Conservation (phyloP, 305 asterid species). For the Fraxinus floribunda region DNA sequence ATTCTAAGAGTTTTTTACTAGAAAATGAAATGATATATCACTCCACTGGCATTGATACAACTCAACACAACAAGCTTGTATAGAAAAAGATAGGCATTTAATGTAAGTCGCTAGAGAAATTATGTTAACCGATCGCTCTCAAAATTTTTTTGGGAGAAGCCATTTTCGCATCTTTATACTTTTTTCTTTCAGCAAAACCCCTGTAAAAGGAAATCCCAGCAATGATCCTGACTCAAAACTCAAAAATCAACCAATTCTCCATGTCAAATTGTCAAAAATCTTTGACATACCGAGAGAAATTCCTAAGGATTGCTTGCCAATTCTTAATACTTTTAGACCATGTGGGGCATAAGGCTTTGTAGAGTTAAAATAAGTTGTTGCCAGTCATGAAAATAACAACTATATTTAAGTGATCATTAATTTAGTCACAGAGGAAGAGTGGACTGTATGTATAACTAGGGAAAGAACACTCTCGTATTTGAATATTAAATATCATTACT, state of each 20-base stretch:
- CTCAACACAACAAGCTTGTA: neutral
- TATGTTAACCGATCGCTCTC: neutral
- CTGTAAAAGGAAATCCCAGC: neutral
- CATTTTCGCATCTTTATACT: neutral
- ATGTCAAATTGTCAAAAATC: neutral
- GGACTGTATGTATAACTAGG: neutral
- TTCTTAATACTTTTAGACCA: neutral
- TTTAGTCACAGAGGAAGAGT: neutral
- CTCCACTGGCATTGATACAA: neutral
- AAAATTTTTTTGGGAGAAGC: neutral
- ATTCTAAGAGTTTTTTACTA: neutral
- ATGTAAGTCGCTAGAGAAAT: neutral
- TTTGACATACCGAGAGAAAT: neutral
- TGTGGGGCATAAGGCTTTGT: neutral
- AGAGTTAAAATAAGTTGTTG: neutral
- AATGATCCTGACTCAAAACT: neutral
- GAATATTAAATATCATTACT: neutral
- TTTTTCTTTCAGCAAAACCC: neutral
- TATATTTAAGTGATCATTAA: neutral
- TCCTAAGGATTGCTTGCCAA: neutral
- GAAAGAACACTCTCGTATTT: neutral
- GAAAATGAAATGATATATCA: neutral
- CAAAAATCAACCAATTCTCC: neutral
- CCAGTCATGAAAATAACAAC: neutral
- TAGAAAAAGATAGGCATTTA: neutral